phyloP scores from a whole-genome alignment of 495 filamentous ascomycete genomes.

The Hypoxylon subgilvum region DNA sequence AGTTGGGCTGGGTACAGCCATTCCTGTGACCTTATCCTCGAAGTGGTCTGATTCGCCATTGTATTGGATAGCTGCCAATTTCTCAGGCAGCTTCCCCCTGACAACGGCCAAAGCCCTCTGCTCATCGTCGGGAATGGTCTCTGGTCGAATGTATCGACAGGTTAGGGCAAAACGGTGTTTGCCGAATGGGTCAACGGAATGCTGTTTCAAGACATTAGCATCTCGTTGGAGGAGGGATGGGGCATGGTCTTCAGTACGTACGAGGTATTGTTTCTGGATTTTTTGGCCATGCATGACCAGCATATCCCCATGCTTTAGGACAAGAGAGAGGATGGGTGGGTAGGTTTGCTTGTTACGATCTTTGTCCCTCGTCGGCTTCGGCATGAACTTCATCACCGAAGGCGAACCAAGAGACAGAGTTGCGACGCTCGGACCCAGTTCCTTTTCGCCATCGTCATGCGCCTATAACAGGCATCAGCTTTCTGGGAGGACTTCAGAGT shows the following conservation, averaged over 20 bases:
- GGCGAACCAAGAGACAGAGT: slow-evolving; percentile 75
- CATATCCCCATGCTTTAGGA: slow-evolving; percentile 77
- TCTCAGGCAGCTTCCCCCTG: slow-evolving; percentile 46
- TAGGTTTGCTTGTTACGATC: too few relatives aligned
- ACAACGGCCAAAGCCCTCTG: slow-evolving; percentile 36
- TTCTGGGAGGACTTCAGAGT: not conserved
- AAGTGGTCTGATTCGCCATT: slow-evolving; percentile 23
- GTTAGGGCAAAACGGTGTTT: slow-evolving; percentile 72
- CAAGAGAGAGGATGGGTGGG: slow-evolving; percentile 43
- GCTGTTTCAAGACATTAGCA: slow-evolving; percentile 51
- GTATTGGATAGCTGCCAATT: slow-evolving; percentile 24
- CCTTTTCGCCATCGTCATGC: slow-evolving; percentile 84
- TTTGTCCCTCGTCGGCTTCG: too few relatives aligned
- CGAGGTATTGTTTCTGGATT: slow-evolving; percentile 77
- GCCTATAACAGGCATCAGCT: slow-evolving; percentile 59
- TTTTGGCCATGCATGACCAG: slow-evolving; percentile 78
- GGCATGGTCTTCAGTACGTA: too few relatives aligned
- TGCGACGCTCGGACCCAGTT: slow-evolving; percentile 76
- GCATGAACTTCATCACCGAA: slow-evolving; percentile 70
- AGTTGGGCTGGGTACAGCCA: not conserved
- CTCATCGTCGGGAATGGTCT: slow-evolving; percentile 43
- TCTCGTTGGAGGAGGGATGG: too few relatives aligned
- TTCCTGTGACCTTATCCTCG: not conserved
- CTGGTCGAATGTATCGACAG: slow-evolving; percentile 57
- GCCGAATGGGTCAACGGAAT: slow-evolving; percentile 62